Evolutionary conservation across 2,329 filamentous ascomycete genomes (phyloP).

Genomic region (Dothiorella sarmentorum): DNA sequence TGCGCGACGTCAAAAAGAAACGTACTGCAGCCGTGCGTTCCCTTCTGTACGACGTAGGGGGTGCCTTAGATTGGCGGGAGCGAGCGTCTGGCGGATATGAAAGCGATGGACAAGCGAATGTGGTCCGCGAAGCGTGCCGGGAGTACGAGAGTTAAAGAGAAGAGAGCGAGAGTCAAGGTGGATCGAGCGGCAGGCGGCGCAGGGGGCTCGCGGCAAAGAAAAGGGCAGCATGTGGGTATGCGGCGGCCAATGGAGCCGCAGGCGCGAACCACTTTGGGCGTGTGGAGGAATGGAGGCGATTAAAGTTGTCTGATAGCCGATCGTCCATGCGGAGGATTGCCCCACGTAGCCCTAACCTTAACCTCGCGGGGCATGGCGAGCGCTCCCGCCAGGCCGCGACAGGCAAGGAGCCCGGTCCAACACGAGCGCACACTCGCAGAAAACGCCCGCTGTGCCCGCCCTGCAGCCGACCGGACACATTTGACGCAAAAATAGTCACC

Average conservation of each 20-base stretch:
- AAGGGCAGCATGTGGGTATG: conserved; percentile 5
- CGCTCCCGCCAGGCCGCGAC: background rate
- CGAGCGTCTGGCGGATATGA: background rate
- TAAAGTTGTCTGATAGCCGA: conserved; percentile 5
- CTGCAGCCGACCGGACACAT: background rate
- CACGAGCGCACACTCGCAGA: conserved; percentile 4
- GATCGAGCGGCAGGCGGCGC: background rate
- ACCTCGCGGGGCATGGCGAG: background rate
- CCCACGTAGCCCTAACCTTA: too few relatives aligned
- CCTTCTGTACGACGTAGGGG: background rate
- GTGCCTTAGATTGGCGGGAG: background rate
- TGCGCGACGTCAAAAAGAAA: background rate
- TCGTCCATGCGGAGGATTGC: conserved; percentile 13
- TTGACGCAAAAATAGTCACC: conserved; percentile 2
- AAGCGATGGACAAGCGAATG: conserved; percentile 11
- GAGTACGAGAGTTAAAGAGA: background rate
- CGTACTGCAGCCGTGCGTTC: background rate
- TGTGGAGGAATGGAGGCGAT: conserved; percentile 16
- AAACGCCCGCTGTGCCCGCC: background rate
- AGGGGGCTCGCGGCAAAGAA: conserved; percentile 1
- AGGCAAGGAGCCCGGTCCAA: conserved; percentile 9
- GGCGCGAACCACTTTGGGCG: background rate
- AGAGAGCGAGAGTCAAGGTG: background rate
- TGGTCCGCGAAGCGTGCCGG: background rate
- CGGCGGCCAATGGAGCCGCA: background rate